Conservation (phyloP, 139 green algal species). For the Tetradesmus obliquus region DNA sequence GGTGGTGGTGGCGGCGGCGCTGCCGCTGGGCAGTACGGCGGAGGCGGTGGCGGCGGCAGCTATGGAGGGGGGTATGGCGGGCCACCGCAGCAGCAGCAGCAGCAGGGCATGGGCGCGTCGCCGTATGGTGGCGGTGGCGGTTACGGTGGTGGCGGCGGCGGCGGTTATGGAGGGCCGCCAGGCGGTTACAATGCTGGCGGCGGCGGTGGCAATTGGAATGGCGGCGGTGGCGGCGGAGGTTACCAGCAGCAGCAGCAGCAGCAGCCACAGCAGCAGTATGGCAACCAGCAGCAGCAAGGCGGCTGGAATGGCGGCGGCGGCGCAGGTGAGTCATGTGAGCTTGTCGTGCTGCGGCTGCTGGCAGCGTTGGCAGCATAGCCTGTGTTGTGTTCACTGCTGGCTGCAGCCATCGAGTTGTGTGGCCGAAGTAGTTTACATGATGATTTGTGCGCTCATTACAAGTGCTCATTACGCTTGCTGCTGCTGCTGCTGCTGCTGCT, state of each 20-base stretch:
- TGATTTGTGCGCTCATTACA: too few relatives aligned
- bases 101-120: background rate
- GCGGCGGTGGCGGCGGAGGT: background rate
- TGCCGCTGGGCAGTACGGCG: background rate
- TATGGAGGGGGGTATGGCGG: background rate
- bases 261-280: conserved; percentile 6
- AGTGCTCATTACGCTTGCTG: background rate
- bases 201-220: background rate
- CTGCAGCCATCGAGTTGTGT: too few relatives aligned
- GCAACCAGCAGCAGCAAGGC: conserved; percentile 29
- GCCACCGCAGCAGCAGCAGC: conserved; percentile 21
- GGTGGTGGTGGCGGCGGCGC: background rate
- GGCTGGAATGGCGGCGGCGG: conserved; percentile 26
- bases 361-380: background rate
- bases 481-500: background rate
- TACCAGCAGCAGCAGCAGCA: conserved; percentile 32
- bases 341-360: background rate
- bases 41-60: background rate
- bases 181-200: background rate
- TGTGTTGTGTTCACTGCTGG: background rate
- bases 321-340: background rate
- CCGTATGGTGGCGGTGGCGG: background rate
- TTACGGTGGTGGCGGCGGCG: background rate
- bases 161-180: background rate
- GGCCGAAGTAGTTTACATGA: too few relatives aligned